Percentiles rank a stretch among this genome's conserved stretches.
These are phyloP conservation scores for Arthrinium puccinioides DNA, from an alignment of 2,329 filamentous ascomycete species.

Conservation along the genomic window DNA sequence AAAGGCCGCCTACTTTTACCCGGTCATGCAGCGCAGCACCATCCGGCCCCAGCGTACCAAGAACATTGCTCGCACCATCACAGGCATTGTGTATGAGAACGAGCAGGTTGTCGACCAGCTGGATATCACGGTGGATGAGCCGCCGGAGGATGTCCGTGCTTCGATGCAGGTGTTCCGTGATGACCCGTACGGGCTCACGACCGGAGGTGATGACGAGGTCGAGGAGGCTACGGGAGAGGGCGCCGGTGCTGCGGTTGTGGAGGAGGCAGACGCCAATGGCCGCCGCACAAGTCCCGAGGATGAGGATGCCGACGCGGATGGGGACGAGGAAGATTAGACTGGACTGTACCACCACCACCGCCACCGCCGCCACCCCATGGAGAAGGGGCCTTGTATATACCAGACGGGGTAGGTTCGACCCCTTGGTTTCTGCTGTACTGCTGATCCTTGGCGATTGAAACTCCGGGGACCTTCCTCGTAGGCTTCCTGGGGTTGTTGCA, in stretches of 20 bases:
- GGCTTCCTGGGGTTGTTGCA: no score
- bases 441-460: no score
- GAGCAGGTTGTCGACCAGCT: constrained; percentile 49
- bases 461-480: no score
- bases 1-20: constrained; percentile 61
- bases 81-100: constrained; percentile 37
- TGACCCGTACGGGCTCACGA: constrained; percentile 36
- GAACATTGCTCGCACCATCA: constrained; percentile 50
- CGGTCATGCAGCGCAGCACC: constrained; percentile 56
- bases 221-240: constrained; percentile 9
- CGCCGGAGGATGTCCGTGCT: constrained; percentile 43
- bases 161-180: constrained; percentile 45
- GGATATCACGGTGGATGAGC: constrained; percentile 47
- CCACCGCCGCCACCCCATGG: background rate
- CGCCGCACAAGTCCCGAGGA: constrained; percentile 13
- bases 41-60: constrained; percentile 57
- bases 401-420: no score
- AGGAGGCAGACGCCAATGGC: no score
- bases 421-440: no score
- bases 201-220: constrained; percentile 11
- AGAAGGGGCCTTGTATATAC: no score
- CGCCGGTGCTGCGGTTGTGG: background rate
- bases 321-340: constrained; percentile 33
- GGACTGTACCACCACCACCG: background rate
- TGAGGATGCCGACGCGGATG: constrained; percentile 33